phyloP scores from a whole-genome alignment of 352 stramenopile species.

The Pythium sp. region DNA sequence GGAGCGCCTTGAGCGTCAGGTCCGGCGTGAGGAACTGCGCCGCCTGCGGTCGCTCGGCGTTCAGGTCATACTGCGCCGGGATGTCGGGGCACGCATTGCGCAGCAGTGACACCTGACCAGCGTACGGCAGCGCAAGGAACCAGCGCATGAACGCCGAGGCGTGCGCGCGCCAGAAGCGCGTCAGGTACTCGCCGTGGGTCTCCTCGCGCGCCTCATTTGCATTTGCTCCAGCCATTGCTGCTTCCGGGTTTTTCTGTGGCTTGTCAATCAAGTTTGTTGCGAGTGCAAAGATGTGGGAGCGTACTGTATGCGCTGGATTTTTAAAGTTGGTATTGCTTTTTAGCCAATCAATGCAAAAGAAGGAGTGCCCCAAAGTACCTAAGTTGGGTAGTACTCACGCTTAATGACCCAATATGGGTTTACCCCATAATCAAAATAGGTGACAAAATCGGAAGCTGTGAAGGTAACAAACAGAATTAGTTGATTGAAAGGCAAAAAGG shows the following conservation, averaged over 20 bases:
- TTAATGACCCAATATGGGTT: too few species aligned
- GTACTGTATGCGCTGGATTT: not conserved
- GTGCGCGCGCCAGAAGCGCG: slow-evolving; percentile 73
- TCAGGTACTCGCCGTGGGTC: slow-evolving; percentile 50
- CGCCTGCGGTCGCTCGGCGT: slow-evolving; percentile 39
- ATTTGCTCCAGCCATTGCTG: slow-evolving; percentile 31
- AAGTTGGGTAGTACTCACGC: not conserved
- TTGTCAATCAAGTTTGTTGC: not conserved
- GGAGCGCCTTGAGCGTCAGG: slow-evolving; percentile 62
- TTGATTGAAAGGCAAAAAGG: too few species aligned
- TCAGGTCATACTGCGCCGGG: slow-evolving; percentile 54
- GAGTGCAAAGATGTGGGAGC: not conserved
- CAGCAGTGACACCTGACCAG: slow-evolving; percentile 69
- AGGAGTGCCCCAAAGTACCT: not conserved
- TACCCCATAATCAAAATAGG: not conserved
- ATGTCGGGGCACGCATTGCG: slow-evolving; percentile 83
- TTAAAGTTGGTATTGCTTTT: not conserved
- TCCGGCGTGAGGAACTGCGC: slow-evolving; percentile 73
- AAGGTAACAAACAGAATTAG: too few species aligned
- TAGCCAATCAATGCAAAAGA: not conserved
- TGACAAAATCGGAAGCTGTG: too few species aligned
- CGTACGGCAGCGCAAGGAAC: slow-evolving; percentile 76
- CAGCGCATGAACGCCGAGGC: slow-evolving; percentile 81
- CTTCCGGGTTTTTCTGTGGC: not conserved
- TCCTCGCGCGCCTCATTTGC: slow-evolving; percentile 23